These are phyloP conservation scores for Lanmaoa pseudosensibilis DNA, from an alignment of 768 basidiomycete species.

Conservation along the genomic window DNA sequence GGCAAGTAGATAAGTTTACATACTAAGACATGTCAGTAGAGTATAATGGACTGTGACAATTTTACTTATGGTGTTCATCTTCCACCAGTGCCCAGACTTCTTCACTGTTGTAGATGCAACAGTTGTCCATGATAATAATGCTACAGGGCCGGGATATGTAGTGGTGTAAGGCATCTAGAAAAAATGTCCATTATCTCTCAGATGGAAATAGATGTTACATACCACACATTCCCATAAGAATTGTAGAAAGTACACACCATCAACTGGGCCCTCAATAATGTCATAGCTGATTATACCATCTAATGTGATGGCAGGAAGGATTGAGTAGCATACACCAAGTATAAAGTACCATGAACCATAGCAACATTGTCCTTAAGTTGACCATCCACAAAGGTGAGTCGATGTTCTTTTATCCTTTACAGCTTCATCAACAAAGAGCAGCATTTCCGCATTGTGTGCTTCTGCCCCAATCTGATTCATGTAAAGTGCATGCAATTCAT, in stretches of 20 bases:
- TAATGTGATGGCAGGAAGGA: too few species aligned
- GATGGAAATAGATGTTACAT: background rate
- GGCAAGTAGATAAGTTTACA: conserved; percentile 29
- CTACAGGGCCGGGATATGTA: background rate
- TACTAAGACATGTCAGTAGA: background rate
- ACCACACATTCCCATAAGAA: background rate
- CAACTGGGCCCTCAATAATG: background rate
- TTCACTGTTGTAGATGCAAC: conserved; percentile 22
- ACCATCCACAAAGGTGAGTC: too few species aligned
- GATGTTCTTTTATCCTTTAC: too few species aligned
- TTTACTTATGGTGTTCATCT: conserved; percentile 18
- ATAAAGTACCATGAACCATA: too few species aligned
- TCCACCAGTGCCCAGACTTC: conserved; percentile 19
- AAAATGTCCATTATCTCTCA: too few species aligned
- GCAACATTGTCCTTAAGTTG: too few species aligned
- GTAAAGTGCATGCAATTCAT: background rate
- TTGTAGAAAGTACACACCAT: background rate
- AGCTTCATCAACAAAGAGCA: background rate
- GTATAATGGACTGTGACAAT: background rate
- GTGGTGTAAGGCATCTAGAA: background rate
- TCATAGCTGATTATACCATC: too few species aligned
- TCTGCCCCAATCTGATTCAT: background rate
- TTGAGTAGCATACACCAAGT: too few species aligned
- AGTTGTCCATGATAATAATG: conserved; percentile 18
- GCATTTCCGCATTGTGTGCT: background rate